Conservation (phyloP, 2,329 filamentous ascomycete species). For the Grosmannia penicillata region DNA sequence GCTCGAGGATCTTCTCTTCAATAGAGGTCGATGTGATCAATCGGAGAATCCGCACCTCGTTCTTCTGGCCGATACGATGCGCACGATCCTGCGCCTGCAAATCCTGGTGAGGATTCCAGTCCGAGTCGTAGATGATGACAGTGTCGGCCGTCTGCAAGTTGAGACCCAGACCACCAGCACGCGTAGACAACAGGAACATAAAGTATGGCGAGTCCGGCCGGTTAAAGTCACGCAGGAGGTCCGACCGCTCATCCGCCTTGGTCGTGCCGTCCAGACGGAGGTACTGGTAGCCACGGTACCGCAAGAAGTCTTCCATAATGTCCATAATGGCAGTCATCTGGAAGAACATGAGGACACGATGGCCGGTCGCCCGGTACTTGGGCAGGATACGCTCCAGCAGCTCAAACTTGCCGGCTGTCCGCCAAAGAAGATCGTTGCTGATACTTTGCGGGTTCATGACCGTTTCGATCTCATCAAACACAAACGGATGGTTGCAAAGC, state of each 20-base stretch:
- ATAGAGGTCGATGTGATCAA: constrained; percentile 95
- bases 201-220: constrained; percentile 83
- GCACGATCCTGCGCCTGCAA: constrained; percentile 98
- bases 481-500: constrained; percentile 97
- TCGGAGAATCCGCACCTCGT: constrained; percentile 91
- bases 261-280: constrained; percentile 91
- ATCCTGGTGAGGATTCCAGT: constrained; percentile 99
- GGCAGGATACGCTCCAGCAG: constrained; percentile 81
- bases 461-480: constrained; percentile 95
- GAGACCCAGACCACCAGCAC: constrained; percentile 91
- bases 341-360: constrained; percentile 99
- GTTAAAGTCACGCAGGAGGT: constrained; percentile 81
- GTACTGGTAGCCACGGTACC: constrained; percentile 70
- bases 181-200: constrained; percentile 95
- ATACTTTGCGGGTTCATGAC: constrained; percentile 85
- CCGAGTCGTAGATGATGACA: constrained; percentile 98
- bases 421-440: constrained; percentile 90
- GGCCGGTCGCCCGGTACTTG: constrained; percentile 80
- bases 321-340: constrained; percentile 99
- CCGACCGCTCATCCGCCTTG: constrained; percentile 92
- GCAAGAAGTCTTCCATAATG: constrained; percentile 97
- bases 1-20: constrained; percentile 95
- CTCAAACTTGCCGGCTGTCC: constrained; percentile 94
- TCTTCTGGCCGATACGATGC: constrained; percentile 99
- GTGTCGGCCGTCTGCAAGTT: constrained; percentile 97